Evolutionary conservation across 2,329 filamentous ascomycete genomes (phyloP), one percentile per base, ranked within the genome.

Genomic region (Aspergillus sp.): DNA sequence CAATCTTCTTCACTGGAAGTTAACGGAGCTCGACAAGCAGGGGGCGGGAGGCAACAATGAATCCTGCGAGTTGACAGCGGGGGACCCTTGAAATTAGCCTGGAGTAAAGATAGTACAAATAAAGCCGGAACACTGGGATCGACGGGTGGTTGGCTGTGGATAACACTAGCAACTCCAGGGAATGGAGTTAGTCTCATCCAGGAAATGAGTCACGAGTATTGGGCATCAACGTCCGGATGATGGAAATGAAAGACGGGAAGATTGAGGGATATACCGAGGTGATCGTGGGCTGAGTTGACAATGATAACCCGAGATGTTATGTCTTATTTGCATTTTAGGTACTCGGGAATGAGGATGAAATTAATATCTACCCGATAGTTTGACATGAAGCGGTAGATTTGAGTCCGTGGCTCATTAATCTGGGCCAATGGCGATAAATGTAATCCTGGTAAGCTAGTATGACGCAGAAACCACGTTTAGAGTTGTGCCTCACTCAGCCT

Each of bases 401-500:
- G 32, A 50, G 44, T 42, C 41, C 50, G 54, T 32, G 41, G 48
- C 36, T 38, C 55, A 50, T 17, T 7, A 10, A 30, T 15, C 2
- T n/a, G 36, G 23, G 36, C 56, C 55, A 57, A 60, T 61, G 44
- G 55, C 49, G 15, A 23, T n/a, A 15, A 21, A 38, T 47, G 48
- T 23, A 19, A 42, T 50, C 6, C 38, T 21, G 5, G 56, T 47
- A 39, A 54, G 49, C 39, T 30, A 42, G 36, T 56, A 61, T 64
- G 62, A 63, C 53, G 58, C 62, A 57, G 36, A 58, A 42, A 39
- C 27, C 47, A 42, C 47, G 49, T 57, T 60, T 57, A 58, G 25
- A 60, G 61, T 64, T 57, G 21, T 38, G 52, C 21, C 17, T 54
- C 25, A 50, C 51, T 58, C 58, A 63, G 58, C 61, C 58, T 58